Evolutionary conservation across 176 grass and related monocot genomes (phyloP).

Genomic region (barley (Hordeum vulgare)): DNA sequence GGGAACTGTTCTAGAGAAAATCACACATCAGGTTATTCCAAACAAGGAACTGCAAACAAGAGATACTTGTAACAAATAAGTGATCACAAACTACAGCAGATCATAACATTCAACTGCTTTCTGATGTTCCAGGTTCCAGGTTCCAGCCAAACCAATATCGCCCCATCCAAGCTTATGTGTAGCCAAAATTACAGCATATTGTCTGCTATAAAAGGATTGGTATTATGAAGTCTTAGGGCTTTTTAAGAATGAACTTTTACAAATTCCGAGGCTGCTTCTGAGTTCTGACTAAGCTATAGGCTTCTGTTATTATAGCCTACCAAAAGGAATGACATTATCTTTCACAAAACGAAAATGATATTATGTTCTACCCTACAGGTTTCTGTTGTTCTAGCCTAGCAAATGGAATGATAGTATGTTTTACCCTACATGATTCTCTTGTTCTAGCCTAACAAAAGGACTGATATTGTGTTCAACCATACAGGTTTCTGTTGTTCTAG

Average conservation of each 20-base stretch:
- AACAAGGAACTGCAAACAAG: neutral
- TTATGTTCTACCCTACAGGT: too few species aligned
- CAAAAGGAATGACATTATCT: neutral
- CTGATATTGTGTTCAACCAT: too few species aligned
- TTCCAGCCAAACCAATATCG: neutral
- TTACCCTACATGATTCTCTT: too few species aligned
- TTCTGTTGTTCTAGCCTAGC: neutral
- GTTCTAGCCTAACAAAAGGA: too few species aligned
- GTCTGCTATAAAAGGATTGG: neutral
- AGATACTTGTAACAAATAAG: neutral
- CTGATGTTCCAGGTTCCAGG: neutral
- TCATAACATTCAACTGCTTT: neutral
- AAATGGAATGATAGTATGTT: too few species aligned
- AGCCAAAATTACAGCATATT: neutral
- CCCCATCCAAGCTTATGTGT: neutral
- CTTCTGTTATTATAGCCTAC: neutral
- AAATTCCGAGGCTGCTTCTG: neutral
- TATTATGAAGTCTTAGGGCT: neutral
- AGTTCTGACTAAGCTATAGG: neutral
- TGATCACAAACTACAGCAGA: neutral
- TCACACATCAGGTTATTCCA: neutral
- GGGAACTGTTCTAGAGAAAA: slow-evolving; percentile 1
- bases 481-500: too few species aligned
- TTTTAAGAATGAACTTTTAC: neutral
- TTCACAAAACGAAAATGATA: too few species aligned